Percentiles rank a stretch among this genome's conserved stretches.
Evolutionary conservation across 2,329 filamentous ascomycete genomes (phyloP).

Genomic region (Monosporascus cannonballus): DNA sequence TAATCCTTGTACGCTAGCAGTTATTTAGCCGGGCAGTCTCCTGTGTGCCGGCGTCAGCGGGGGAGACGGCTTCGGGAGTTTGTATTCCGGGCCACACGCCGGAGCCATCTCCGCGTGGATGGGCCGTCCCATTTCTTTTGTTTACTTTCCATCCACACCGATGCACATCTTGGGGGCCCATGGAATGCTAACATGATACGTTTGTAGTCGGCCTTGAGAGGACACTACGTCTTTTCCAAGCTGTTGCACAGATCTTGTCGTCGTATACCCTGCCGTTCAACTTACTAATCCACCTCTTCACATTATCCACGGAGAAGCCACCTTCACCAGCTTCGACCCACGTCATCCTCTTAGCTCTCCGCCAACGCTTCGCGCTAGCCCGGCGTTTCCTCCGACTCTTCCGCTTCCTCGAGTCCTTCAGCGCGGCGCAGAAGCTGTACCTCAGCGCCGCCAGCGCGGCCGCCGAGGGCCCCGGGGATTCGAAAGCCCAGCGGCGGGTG

Average conservation of each 20-base stretch:
- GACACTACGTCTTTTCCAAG: conserved; percentile 51
- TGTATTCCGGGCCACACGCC: too few species aligned
- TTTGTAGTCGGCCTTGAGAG: conserved; percentile 55
- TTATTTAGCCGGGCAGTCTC: too few species aligned
- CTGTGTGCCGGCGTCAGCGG: too few species aligned
- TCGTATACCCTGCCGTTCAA: conserved; percentile 36
- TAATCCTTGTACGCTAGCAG: too few species aligned
- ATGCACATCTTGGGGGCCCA: background rate
- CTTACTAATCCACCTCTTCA: conserved; percentile 22
- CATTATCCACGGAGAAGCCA: conserved; percentile 5
- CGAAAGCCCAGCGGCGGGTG: background rate
- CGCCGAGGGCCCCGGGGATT: background rate
- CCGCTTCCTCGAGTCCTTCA: conserved; percentile 58
- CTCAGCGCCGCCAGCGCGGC: conserved; percentile 11
- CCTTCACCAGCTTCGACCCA: conserved; percentile 23
- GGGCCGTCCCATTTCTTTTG: too few species aligned
- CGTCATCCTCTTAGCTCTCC: conserved; percentile 28
- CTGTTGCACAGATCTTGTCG: conserved; percentile 41
- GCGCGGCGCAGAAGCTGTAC: conserved; percentile 40
- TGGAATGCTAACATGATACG: background rate
- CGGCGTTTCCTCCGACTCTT: conserved; percentile 64
- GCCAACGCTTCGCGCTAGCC: conserved; percentile 37
- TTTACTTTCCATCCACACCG: too few species aligned
- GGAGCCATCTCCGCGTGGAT: too few species aligned
- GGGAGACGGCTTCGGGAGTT: too few species aligned